Base-by-base conservation (phyloP, 164 flowering plant species). In the Tetrastigma voinierianum region DNA sequence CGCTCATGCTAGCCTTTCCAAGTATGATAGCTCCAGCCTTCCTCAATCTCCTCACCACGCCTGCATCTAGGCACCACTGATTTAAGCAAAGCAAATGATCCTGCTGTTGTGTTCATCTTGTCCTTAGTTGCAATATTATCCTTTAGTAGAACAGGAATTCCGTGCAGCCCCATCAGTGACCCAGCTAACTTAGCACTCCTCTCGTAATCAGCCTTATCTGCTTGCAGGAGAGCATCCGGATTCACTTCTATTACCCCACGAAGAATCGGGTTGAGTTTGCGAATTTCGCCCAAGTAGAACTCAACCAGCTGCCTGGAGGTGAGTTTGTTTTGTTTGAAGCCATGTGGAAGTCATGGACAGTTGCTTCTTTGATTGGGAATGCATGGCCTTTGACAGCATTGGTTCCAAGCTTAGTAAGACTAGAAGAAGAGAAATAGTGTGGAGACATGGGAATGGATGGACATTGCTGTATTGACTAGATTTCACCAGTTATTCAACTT, bases 201-300 rank as follows among this genome's bases (percentile, higher is more conserved):
- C 49, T 71, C 73, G 4, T 43, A 25, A 58, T 82, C 85, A 23
- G 85, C 81, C 56, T 61, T 53, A 18, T 74, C 64, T 9, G 81
- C 82, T 47, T 55, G 76, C 12, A 15, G 4, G 2, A 72, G 64
- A 0, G 78, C 82, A 61, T 82, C 83, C 0, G 85, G 85, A 62
- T 82, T 82, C 64, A 81, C 74, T 70, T 81, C 76, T 18, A 81
- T 66, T 10, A 81, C 78, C 2, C 71, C 74, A 2, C 57, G 64
- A 12, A 79, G 80, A 3, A 71, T 9, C 0, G 82, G 81, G 46
- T 84, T 77, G 55, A 84, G 78, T 10, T 17, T 61, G 0, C 19
- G 54, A 62, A 83, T 79, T 48, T 71, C 63, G 17, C 21, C 25
- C 4, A 84, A 66, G 76, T 82, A 85, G 69, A 79, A 79, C 64